Base-by-base conservation (phyloP, 148 eudicot genomes). In the Amaranthus palmeri region DNA sequence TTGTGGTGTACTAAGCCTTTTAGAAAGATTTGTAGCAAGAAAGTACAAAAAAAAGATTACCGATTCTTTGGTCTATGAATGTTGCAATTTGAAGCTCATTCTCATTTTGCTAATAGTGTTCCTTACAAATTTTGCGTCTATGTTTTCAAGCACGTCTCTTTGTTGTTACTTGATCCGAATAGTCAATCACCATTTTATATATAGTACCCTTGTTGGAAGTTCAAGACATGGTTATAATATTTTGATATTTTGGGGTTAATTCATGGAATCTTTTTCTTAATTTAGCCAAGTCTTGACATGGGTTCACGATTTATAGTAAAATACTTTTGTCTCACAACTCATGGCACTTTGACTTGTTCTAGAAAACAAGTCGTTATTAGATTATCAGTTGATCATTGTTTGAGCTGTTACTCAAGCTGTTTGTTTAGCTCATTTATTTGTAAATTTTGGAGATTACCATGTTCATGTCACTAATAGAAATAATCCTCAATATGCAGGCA, bases 401-500 rank as follows among this genome's bases (percentile, higher is more conserved):
- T 7, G 10, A 13, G 41, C 54, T 52, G 4, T 44, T 46, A 12
- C 25, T 47, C 52, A 42, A 73, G 18, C 44, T 44, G 61, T 61
- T 62, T 62, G 36, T 7, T 62, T 8, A n/a, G 45, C 11, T 40
- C 2, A 44, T 17, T 8, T 71, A 18, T 15, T 41, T 63, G 50
- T 18, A 13, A 66, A 10, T n/a, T 36, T 40, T 68, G n/a, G 15
- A n/a, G 8, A 47, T 36, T 58, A 14, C 9, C 45, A 4, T 62
- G 15, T 25, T 41, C n/a, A 51, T 48, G 45, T 51, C 61, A 59
- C 8, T 66, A 52, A 49, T 17, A 53, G 15, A n/a, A 11, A 6
- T 56, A 57, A 58, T 42, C 61, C 57, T 40, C 47, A 61, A 44
- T 62, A 46, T 79, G 73, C 84, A 87, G 91, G 91, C 91, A 76